phyloP scores from a whole-genome alignment of 768 basidiomycete species.

The Mycena galericulata region DNA sequence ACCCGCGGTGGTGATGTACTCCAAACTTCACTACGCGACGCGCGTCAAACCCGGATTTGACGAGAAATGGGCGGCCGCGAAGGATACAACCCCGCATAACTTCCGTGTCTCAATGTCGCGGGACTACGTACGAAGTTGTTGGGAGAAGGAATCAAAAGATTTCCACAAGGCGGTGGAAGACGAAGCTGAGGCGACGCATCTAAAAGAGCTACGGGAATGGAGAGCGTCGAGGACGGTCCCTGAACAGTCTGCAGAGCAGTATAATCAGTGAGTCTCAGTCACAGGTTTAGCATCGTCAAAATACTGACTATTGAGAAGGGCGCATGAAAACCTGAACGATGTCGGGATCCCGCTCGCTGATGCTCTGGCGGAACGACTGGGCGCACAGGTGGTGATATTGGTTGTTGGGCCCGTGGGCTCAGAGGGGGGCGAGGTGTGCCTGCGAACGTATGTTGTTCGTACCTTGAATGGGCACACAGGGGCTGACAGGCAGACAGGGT shows the following conservation, averaged over 20 bases:
- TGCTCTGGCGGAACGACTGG: conserved; percentile 7
- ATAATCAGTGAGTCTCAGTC: conserved; percentile 12
- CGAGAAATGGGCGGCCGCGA: neutral
- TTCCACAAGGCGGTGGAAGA: neutral
- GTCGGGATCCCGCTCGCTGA: conserved; percentile 16
- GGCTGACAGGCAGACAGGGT: neutral
- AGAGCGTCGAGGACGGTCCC: neutral
- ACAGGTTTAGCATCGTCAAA: neutral
- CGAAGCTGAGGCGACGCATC: neutral
- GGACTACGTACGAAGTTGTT: conserved; percentile 3
- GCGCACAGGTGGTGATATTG: neutral
- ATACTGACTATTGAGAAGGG: neutral
- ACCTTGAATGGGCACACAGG: neutral
- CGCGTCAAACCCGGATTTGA: conserved; percentile 21
- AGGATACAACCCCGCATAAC: neutral
- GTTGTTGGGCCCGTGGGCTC: conserved; percentile 13
- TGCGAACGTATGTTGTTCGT: neutral
- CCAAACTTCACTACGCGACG: conserved; percentile 8
- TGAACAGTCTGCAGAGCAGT: neutral
- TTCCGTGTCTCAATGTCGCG: conserved; percentile 3
- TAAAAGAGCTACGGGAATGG: conserved; percentile 1
- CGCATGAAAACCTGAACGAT: neutral
- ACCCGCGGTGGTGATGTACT: neutral
- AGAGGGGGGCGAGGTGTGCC: neutral
- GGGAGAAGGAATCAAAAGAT: conserved; percentile 6